Base-by-base conservation (phyloP, 2,329 filamentous ascomycete genomes). In the Alternaria arbusti region DNA sequence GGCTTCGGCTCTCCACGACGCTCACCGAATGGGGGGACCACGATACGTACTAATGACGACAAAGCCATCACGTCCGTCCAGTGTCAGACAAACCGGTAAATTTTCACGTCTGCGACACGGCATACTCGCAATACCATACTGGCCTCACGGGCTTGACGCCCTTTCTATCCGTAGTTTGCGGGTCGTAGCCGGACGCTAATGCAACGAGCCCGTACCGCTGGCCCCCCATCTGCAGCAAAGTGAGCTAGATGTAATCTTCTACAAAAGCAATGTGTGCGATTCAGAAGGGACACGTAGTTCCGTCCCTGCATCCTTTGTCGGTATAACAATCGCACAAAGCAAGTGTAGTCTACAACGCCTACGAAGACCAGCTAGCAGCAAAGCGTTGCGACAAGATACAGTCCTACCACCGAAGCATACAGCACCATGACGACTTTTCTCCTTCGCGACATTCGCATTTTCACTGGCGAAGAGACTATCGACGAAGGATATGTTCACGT, bases 381-480 rank as follows among this genome's bases (percentile, higher is more conserved):
- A 43, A n/a, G 17, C 20, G 28, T 23, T 13, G 45, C 52, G 5
- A 13, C 15, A n/a, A 26, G 6, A 43, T n/a, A 22, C 10, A 23
- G 4, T 17, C 20, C 9, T 8, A 40, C 10, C 20, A 23, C n/a
- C 28, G 13, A 32, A n/a, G 36, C 30, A 15, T 23, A 10, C n/a
- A 22, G 5, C 22, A 59, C 12, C 11, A 78, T 78, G 77, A 32
- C 73, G 49, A 76, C 79, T 8, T 82, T 84, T 59, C 67, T 83
- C 66, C 71, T 83, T 54, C 78, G 71, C 46, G 78, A 82, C 57
- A 80, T 85, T 44, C 81, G 81, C 36, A 79, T 86, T 54, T 86
- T 85, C 69, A 83, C 82, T 15, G 84, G 84, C 40, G 78, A 82
- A 57, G 66, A 77, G 3, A 79, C 72, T 1, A 81, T 85, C 30